Evolutionary conservation across 2,329 filamentous ascomycete genomes (phyloP).

Genomic region (Fonsecaea monophora): DNA sequence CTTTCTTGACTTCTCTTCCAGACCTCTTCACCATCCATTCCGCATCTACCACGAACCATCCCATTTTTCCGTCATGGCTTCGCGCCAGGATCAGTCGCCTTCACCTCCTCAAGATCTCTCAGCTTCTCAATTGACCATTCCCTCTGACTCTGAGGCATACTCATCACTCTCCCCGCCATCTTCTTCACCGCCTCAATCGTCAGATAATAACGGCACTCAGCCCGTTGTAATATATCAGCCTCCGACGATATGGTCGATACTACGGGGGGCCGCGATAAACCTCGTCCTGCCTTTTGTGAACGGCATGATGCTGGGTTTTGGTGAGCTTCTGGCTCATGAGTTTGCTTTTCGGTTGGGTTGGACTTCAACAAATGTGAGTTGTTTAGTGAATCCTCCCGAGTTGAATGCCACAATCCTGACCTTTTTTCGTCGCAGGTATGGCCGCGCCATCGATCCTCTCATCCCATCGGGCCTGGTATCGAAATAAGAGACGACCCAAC

Average conservation of each 20-base stretch:
- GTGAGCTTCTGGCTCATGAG: conserved; percentile 95
- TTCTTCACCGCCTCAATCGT: conserved; percentile 50
- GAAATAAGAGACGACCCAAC: conserved; percentile 75
- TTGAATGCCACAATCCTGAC: conserved; percentile 11
- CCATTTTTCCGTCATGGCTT: conserved; percentile 29
- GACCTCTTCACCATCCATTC: conserved; percentile 1
- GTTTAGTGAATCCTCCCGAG: not conserved
- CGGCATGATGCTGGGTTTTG: conserved; percentile 97
- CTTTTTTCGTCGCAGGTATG: conserved; percentile 33
- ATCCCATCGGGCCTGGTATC: conserved; percentile 79
- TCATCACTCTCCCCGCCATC: conserved; percentile 48
- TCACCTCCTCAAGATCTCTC: conserved; percentile 41
- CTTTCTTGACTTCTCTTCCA: conserved; percentile 22
- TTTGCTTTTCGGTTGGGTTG: conserved; percentile 91
- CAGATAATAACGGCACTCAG: conserved; percentile 47
- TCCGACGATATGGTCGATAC: conserved; percentile 82
- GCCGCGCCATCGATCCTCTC: conserved; percentile 43
- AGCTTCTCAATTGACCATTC: conserved; percentile 46
- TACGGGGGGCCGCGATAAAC: conserved; percentile 93
- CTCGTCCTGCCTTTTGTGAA: conserved; percentile 95
- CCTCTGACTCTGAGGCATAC: conserved; percentile 58
- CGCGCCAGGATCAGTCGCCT: conserved; percentile 35
- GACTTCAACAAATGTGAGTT: conserved; percentile 86
- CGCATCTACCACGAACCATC: conserved; percentile 6
- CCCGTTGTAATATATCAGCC: conserved; percentile 86